Conservation (phyloP, 495 filamentous ascomycete species). For the Talaromyces trachyspermus region DNA sequence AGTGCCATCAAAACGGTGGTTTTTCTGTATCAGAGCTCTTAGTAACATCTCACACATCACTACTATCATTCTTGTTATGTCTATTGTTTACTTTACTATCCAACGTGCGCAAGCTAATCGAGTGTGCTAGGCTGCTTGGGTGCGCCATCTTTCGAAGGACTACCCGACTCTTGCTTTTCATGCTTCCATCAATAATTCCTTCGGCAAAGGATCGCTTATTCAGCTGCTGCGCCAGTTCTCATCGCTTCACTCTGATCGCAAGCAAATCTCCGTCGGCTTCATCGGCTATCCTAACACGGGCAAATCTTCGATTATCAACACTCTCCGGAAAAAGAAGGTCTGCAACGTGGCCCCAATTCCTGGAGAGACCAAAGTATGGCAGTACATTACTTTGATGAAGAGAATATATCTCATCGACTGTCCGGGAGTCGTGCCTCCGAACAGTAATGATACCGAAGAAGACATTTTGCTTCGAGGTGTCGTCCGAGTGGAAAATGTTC, state of each 20-base stretch:
- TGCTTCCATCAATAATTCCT: conserved; percentile 85
- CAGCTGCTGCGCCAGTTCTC: conserved; percentile 88
- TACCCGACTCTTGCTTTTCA: conserved; percentile 93
- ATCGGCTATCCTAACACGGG: conserved; percentile 87
- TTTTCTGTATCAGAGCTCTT: conserved; percentile 71
- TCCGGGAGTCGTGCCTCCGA: conserved; percentile 90
- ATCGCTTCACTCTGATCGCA: conserved; percentile 78
- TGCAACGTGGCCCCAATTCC: conserved; percentile 93
- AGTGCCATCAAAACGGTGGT: conserved; percentile 35
- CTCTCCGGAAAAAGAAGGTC: conserved; percentile 83
- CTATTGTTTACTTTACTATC: conserved; percentile 8
- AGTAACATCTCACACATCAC: conserved; percentile 96
- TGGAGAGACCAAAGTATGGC: conserved; percentile 90
- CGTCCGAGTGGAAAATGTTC: conserved; percentile 88
- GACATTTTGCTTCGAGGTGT: conserved; percentile 91
- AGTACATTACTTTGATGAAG: conserved; percentile 96
- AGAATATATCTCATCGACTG: conserved; percentile 96
- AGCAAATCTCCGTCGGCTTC: conserved; percentile 84
- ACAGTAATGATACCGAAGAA: conserved; percentile 66
- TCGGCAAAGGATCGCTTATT: conserved; percentile 73
- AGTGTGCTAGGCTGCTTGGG: conserved; percentile 69
- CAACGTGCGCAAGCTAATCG: conserved; percentile 31
- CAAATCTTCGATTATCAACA: conserved; percentile 91
- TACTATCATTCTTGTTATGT: conserved; percentile 9
- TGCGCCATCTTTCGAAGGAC: conserved; percentile 70